Conservation (phyloP, 768 basidiomycete species). For the Strobilomyces echinocephalus region DNA sequence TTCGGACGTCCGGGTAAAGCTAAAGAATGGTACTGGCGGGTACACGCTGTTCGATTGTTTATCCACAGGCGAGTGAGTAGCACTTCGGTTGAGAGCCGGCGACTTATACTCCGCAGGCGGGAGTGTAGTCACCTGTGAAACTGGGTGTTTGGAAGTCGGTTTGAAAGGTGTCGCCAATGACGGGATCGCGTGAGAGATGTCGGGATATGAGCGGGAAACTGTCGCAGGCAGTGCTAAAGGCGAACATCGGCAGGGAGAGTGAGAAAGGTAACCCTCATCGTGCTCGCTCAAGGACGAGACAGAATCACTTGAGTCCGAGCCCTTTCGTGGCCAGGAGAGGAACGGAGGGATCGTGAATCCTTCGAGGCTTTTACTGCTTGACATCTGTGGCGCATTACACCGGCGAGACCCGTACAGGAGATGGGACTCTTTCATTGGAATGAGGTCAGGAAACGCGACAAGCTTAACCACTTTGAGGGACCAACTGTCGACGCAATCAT, state of each 20-base stretch:
- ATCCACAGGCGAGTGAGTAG: constrained; percentile 10
- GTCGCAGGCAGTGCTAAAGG: constrained; percentile 31
- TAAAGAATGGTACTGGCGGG: constrained; percentile 64
- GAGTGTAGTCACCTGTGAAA: constrained; percentile 32
- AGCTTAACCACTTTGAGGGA: constrained; percentile 73
- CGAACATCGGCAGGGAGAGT: constrained; percentile 44
- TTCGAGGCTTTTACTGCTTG: constrained; percentile 7
- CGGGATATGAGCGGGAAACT: constrained; percentile 42
- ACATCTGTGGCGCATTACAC: constrained; percentile 3
- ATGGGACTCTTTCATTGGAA: constrained; percentile 32
- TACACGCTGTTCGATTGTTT: constrained; percentile 10
- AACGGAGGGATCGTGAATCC: constrained; percentile 19
- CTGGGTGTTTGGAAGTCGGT: constrained; percentile 35
- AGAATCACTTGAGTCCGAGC: constrained; percentile 24
- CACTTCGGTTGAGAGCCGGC: constrained; percentile 6
- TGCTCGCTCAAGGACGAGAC: constrained; percentile 34
- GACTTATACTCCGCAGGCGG: constrained; percentile 22
- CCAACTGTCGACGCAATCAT: constrained; percentile 68
- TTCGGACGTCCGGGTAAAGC: constrained; percentile 71
- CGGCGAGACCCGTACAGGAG: constrained; percentile 1
- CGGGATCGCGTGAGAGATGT: constrained; percentile 33
- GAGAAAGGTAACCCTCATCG: constrained; percentile 53
- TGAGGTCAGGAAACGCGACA: constrained; percentile 70
- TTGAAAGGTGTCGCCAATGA: constrained; percentile 31
- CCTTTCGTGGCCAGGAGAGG: constrained; percentile 19